Conservation (phyloP, 306 rosid species). For the Fagus sylvatica region DNA sequence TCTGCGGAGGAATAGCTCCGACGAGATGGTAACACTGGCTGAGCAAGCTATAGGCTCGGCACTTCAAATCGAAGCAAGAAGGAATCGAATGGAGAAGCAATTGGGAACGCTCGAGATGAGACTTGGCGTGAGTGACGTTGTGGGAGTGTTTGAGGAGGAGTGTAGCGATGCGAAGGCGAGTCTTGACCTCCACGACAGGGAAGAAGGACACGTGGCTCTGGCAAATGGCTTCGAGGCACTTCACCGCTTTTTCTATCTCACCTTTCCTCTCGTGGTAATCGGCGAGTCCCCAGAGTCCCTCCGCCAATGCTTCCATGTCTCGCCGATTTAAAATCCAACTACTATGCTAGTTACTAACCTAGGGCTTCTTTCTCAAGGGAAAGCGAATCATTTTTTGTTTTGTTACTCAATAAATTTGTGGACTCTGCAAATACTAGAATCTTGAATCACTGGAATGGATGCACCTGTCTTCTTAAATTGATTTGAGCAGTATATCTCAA, state of each 20-base stretch:
- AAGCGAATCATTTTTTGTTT: too few relatives aligned
- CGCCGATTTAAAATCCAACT: too few relatives aligned
- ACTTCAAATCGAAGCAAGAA: slow-evolving; percentile 84
- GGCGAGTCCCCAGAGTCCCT: slow-evolving; percentile 88
- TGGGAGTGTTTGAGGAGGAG: slow-evolving; percentile 80
- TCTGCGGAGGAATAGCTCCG: slow-evolving; percentile 87
- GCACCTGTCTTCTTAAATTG: too few relatives aligned
- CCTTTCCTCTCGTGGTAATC: slow-evolving; percentile 72
- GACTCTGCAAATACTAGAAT: too few relatives aligned
- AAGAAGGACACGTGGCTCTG: slow-evolving; percentile 80
- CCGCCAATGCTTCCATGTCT: slow-evolving; percentile 84
- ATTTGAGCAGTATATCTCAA: too few relatives aligned
- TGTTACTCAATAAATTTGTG: too few relatives aligned
- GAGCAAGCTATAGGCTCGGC: slow-evolving; percentile 80
- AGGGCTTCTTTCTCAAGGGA: too few relatives aligned
- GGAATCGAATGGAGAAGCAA: slow-evolving; percentile 78
- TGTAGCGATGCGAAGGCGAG: slow-evolving; percentile 87
- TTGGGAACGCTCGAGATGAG: slow-evolving; percentile 93
- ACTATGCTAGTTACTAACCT: too few relatives aligned
- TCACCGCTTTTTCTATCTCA: slow-evolving; percentile 73
- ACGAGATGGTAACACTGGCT: slow-evolving; percentile 93
- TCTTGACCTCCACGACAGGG: slow-evolving; percentile 90
- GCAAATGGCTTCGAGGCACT: slow-evolving; percentile 89
- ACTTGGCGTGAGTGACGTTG: slow-evolving; percentile 79
- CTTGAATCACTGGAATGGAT: too few relatives aligned